Base-by-base conservation (phyloP, 805 yeast species). In the Lipomyces sp. region DNA sequence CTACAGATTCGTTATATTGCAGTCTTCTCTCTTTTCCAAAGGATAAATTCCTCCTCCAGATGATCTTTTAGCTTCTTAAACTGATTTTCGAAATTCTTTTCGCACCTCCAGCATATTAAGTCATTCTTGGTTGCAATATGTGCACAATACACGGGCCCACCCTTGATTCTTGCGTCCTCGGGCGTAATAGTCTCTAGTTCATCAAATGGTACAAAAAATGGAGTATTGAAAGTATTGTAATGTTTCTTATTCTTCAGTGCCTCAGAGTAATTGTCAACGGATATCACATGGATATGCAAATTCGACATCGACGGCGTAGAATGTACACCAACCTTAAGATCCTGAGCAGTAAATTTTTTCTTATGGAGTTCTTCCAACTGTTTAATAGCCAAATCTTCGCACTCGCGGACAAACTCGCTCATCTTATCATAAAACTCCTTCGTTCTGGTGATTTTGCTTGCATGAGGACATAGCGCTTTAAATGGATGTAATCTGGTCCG, bases 251-350 rank as follows among this genome's bases (percentile, higher is more conserved):
- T 80, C 75, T 89, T 90, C 78, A 90, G 64, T 33, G 80, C 73
- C 0, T 77, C 77, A 8, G 90, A 84, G 69, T 79, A 72, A 72
- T 88, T 83, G 75, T 90, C 96, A 59, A 78, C 80, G 0, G 92
- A 86, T 58, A 90, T 80, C 32, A 90, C 85, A 77, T 90, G 96
- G 24, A 90, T 78, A 73, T 90, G 96, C 56, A 90, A 72, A 74
- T 90, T 89, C 51, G 76, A 77, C 82, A 90, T 75, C 0, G 92
- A 87, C 2, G 96, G 96, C 1, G 82, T 82, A 3, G 89, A 76
- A 76, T 90, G 96, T 33, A 90, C 82, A 0, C 96, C 94, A 7
- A 82, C 83, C 66, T 79, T 78, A 7, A 89, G 63, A 76, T 69
- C 71, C 48, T 59, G 77, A 15, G 55, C n/a, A 45, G 61, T 29